phyloP scores from a whole-genome alignment of 1,284 basidiomycete species.

The Ganoderma lingzhi region DNA sequence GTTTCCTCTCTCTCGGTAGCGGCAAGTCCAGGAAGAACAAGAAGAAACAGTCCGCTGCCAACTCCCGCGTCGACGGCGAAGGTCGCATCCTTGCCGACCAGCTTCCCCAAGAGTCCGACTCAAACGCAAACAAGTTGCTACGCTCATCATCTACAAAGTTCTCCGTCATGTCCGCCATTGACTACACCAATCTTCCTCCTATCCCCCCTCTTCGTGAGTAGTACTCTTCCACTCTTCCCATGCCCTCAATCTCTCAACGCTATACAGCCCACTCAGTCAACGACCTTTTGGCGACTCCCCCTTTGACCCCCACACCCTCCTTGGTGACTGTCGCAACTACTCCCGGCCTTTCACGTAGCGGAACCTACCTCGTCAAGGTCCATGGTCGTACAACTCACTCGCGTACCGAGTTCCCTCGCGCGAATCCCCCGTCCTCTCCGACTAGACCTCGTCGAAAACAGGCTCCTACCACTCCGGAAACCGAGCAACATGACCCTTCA shows the following conservation, averaged over 20 bases:
- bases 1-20: slow-evolving; percentile 72
- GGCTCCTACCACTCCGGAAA: slow-evolving; percentile 33
- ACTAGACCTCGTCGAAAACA: slow-evolving; percentile 34
- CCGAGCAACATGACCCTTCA: slow-evolving; percentile 18
- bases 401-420: slow-evolving; percentile 69
- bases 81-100: slow-evolving; percentile 35
- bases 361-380: slow-evolving; percentile 75
- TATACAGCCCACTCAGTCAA: slow-evolving; percentile 72
- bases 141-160: slow-evolving; percentile 77
- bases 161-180: slow-evolving; percentile 60
- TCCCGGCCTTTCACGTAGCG: slow-evolving; percentile 58
- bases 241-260: background rate
- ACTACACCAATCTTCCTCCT: slow-evolving; percentile 66
- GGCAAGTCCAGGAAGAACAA: slow-evolving; percentile 63
- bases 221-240: background rate
- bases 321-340: slow-evolving; percentile 32
- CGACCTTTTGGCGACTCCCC: slow-evolving; percentile 55
- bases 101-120: slow-evolving; percentile 60
- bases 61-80: slow-evolving; percentile 35
- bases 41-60: slow-evolving; percentile 34
- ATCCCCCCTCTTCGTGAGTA: slow-evolving; percentile 75
- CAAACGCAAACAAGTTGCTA: slow-evolving; percentile 63
- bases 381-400: slow-evolving; percentile 67
- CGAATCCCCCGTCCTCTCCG: slow-evolving; percentile 50
- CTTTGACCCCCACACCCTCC: slow-evolving; percentile 48